These are phyloP conservation scores for Gracilaria gracilis DNA, from an alignment of 23 red algal species.

Conservation along the genomic window DNA sequence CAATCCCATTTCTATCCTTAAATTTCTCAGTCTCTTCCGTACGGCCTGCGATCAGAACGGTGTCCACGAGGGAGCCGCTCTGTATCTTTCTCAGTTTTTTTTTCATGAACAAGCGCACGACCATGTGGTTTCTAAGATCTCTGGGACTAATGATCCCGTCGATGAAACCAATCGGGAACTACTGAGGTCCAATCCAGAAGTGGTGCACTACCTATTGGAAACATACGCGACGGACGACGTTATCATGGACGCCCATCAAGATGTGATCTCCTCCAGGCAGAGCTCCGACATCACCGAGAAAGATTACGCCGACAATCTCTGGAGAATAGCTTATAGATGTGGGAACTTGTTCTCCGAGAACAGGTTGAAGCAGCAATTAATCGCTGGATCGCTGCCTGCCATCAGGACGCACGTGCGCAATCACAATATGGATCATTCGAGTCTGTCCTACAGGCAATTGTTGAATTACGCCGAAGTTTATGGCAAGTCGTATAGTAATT, in stretches of 20 bases:
- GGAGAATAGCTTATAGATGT: slow-evolving; percentile 2
- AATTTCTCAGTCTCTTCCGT: slow-evolving; percentile 15
- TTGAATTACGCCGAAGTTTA: too few relatives aligned
- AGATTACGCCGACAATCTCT: background rate
- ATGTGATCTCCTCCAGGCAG: slow-evolving; percentile 1
- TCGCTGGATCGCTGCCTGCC: background rate
- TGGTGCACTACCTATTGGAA: slow-evolving; percentile 5
- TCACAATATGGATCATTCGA: background rate
- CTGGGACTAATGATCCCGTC: background rate
- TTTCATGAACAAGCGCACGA: background rate
- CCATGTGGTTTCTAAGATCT: slow-evolving; percentile 10
- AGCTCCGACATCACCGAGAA: background rate
- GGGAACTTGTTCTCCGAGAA: slow-evolving; percentile 1
- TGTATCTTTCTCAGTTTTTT: slow-evolving; percentile 29
- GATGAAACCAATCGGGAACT: background rate
- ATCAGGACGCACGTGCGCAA: slow-evolving; percentile 5
- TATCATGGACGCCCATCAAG: background rate
- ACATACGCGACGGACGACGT: slow-evolving; percentile 11
- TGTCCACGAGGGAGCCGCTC: slow-evolving; percentile 13
- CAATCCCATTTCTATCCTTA: slow-evolving; percentile 15
- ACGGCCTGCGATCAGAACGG: slow-evolving; percentile 34
- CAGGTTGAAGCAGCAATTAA: background rate
- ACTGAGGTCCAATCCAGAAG: background rate
- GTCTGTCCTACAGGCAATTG: too few relatives aligned
- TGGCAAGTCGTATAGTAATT: too few relatives aligned